Conservation (phyloP, 371 early-diverging fungal genomes). For the Mortierella sp. region DNA sequence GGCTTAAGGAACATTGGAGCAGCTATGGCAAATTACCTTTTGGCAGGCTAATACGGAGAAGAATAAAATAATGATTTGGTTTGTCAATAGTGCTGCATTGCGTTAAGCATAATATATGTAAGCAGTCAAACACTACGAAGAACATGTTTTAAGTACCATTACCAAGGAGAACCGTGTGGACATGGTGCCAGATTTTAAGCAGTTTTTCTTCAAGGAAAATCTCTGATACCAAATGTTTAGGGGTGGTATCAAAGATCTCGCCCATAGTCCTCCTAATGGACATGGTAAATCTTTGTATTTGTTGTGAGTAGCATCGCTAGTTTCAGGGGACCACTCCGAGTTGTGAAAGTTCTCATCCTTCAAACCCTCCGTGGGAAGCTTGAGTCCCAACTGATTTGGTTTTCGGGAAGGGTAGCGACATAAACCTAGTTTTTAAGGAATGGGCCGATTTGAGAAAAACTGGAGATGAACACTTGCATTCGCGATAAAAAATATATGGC, state of each 20-base stretch:
- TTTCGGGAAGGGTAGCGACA: background rate
- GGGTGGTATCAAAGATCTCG: background rate
- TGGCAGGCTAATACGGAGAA: too few species aligned
- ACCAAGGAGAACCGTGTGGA: background rate
- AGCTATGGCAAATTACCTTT: too few species aligned
- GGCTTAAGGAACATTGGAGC: too few species aligned
- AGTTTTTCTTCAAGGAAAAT: background rate
- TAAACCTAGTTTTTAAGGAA: too few species aligned
- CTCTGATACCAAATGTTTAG: background rate
- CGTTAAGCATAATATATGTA: too few species aligned
- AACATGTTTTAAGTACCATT: background rate
- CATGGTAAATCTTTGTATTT: background rate
- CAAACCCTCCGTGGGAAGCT: background rate
- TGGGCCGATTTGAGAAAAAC: too few species aligned
- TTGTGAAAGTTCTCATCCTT: background rate
- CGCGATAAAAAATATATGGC: background rate
- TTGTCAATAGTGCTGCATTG: too few species aligned
- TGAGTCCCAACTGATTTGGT: background rate
- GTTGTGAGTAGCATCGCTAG: background rate
- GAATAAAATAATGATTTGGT: too few species aligned
- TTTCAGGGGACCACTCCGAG: background rate
- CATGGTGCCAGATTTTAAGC: background rate
- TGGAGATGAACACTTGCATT: too few species aligned
- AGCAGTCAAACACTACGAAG: too few species aligned
- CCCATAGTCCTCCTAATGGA: background rate